Evolutionary conservation across 2,329 filamentous ascomycete species (phyloP).

Genomic region (Colletotrichum coccodes): DNA sequence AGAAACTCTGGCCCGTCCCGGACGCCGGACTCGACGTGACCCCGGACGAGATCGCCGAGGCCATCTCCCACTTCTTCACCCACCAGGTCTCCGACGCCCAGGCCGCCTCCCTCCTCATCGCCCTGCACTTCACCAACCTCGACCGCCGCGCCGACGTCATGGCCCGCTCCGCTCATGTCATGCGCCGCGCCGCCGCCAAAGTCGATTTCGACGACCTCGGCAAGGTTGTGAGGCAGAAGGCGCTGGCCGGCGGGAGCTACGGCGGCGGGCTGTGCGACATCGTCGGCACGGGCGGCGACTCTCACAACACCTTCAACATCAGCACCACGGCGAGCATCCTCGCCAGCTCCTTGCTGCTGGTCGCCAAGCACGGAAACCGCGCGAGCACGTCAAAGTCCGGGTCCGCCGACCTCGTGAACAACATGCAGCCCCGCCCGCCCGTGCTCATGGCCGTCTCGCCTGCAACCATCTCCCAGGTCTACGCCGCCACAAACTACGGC

Average conservation of each 20-base stretch:
- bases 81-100: slow-evolving; percentile 90
- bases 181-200: slow-evolving; percentile 81
- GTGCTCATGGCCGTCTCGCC: slow-evolving; percentile 80
- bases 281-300: slow-evolving; percentile 95
- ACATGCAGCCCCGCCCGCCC: slow-evolving; percentile 77
- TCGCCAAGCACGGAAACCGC: slow-evolving; percentile 96
- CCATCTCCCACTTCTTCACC: slow-evolving; percentile 91
- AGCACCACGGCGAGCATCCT: slow-evolving; percentile 95
- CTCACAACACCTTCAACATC: slow-evolving; percentile 98
- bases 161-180: slow-evolving; percentile 82
- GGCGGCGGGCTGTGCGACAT: slow-evolving; percentile 91
- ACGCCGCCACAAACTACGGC: slow-evolving; percentile 86
- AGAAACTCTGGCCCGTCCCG: slow-evolving; percentile 73
- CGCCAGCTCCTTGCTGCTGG: slow-evolving; percentile 83
- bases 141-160: slow-evolving; percentile 88
- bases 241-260: slow-evolving; percentile 78
- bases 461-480: slow-evolving; percentile 76
- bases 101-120: slow-evolving; percentile 86
- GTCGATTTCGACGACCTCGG: slow-evolving; percentile 74
- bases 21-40: slow-evolving; percentile 62
- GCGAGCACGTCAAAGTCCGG: slow-evolving; percentile 96
- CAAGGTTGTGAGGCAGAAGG: slow-evolving; percentile 68
- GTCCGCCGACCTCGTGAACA: slow-evolving; percentile 88
- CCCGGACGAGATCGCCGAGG: slow-evolving; percentile 86
- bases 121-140: slow-evolving; percentile 89